phyloP scores from a whole-genome alignment of 768 basidiomycete genomes.

The Arthromyces matolae region DNA sequence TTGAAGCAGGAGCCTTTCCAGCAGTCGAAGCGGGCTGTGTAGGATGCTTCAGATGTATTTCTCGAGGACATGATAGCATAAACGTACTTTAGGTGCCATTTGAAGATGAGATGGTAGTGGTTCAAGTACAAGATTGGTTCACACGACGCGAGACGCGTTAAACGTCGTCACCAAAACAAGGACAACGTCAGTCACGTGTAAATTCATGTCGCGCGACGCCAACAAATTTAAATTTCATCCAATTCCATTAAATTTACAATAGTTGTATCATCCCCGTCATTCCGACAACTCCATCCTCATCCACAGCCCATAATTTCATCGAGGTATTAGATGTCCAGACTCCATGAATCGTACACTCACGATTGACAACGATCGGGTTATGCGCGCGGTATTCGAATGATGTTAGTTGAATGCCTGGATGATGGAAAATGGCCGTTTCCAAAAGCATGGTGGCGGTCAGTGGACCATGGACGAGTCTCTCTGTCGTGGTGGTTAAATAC shows the following conservation, averaged over 20 bases:
- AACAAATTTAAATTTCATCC: not conserved
- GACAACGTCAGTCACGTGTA: conserved; percentile 14
- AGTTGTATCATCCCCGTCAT: conserved; percentile 56
- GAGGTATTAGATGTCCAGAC: conserved; percentile 35
- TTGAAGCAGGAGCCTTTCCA: conserved; percentile 16
- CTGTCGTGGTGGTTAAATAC: conserved; percentile 28
- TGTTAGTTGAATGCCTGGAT: conserved; percentile 43
- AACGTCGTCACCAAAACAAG: conserved; percentile 12
- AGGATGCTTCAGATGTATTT: not conserved
- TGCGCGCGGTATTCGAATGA: conserved; percentile 68
- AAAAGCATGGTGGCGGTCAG: conserved; percentile 77
- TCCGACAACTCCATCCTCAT: conserved; percentile 55
- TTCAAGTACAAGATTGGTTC: conserved; percentile 9
- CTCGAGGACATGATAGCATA: not conserved
- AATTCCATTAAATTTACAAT: conserved; percentile 1
- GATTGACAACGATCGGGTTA: conserved; percentile 58
- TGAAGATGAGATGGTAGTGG: conserved; percentile 10
- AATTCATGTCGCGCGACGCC: not conserved
- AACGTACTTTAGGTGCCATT: conserved; percentile 17
- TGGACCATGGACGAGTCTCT: conserved; percentile 83
- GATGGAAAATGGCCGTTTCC: conserved; percentile 51
- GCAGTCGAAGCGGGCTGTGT: conserved; percentile 15
- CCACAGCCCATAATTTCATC: conserved; percentile 55
- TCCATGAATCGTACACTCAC: conserved; percentile 44
- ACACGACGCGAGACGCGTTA: conserved; percentile 14